Conservation (phyloP, 768 basidiomycete species). For the Mycena rebaudengoi region DNA sequence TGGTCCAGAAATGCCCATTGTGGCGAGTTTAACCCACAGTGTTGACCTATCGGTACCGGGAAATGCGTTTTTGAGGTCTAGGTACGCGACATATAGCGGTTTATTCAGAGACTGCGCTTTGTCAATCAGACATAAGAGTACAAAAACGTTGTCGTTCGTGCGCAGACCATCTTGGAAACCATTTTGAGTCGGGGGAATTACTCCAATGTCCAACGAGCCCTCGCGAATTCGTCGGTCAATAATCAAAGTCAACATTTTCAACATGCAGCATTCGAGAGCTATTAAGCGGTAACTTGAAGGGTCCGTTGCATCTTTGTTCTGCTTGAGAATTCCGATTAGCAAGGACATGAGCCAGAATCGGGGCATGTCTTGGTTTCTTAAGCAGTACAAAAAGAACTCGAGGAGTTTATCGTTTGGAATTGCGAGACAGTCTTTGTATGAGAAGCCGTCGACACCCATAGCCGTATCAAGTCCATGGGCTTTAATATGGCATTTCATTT, state of each 20-base stretch:
- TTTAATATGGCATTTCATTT: no score
- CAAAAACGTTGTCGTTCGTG: background rate
- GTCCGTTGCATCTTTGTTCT: slow-evolving; percentile 8
- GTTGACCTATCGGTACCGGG: background rate
- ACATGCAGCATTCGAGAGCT: slow-evolving; percentile 32
- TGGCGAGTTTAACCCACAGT: background rate
- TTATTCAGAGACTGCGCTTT: background rate
- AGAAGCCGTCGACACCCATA: no score
- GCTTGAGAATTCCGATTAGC: slow-evolving; percentile 21
- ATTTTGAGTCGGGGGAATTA: no score
- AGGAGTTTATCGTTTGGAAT: no score
- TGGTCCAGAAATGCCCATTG: no score
- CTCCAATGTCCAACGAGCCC: background rate
- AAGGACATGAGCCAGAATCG: slow-evolving; percentile 1
- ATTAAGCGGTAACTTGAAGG: slow-evolving; percentile 29
- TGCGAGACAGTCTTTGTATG: no score
- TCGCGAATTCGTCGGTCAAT: slow-evolving; percentile 8
- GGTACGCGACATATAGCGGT: background rate
- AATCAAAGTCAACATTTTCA: slow-evolving; percentile 27
- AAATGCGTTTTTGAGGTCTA: background rate
- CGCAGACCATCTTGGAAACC: background rate
- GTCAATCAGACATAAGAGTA: background rate
- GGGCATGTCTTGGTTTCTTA: background rate
- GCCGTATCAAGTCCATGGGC: no score
- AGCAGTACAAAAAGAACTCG: slow-evolving; percentile 9